Percentiles rank a stretch among this genome's conserved stretches.
Conservation (phyloP, 2,329 filamentous ascomycete species). For the Lachnellula hyalina region DNA sequence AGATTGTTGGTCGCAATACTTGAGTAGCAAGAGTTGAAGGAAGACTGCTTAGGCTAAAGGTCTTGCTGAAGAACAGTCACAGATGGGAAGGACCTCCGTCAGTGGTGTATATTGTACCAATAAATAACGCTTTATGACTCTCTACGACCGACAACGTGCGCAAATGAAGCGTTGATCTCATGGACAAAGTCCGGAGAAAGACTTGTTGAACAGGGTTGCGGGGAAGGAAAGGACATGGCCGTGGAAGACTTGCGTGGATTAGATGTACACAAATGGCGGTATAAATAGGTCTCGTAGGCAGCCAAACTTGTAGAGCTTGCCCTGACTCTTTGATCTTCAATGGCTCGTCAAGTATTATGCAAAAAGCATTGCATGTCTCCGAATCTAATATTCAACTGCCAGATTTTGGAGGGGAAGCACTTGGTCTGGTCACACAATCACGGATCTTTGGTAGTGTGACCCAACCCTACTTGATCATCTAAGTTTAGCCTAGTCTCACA, state of each 20-base stretch:
- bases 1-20: neutral
- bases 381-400: neutral
- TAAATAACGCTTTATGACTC: slow-evolving; percentile 9
- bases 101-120: slow-evolving; percentile 8
- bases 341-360: neutral
- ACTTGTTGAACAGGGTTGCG: no score
- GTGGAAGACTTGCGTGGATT: neutral
- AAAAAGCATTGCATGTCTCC: neutral
- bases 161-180: neutral
- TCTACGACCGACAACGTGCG: neutral
- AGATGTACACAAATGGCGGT: neutral
- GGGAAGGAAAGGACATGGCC: neutral
- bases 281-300: no score
- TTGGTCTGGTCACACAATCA: no score
- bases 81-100: neutral
- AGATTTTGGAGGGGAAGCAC: neutral
- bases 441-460: no score
- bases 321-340: neutral
- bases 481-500: no score
- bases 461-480: no score
- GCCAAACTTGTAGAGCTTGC: no score
- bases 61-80: neutral
- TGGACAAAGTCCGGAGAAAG: neutral
- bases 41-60: neutral
- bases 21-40: neutral